Percentiles rank a stretch among this genome's conserved stretches.
Conservation (phyloP, 75 land plant genomes). For the Cryptomeria japonica region DNA sequence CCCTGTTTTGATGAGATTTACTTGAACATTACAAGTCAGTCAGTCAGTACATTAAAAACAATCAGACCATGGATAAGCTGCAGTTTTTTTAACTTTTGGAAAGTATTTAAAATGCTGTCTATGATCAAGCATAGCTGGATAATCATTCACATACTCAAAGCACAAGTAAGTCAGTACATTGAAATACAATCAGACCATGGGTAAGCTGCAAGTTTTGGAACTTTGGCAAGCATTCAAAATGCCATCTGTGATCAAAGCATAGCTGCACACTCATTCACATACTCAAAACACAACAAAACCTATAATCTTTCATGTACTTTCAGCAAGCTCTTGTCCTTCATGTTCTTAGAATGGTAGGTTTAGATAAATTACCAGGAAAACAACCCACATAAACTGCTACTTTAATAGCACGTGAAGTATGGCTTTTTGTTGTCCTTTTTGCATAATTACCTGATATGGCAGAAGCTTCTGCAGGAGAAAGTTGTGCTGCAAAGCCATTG, state of each 20-base stretch:
- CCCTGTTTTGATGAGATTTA: neutral
- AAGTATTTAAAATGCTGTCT: no score
- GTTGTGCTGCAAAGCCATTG: conserved; percentile 79
- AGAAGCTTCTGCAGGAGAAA: conserved; percentile 57
- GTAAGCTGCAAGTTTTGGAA: no score
- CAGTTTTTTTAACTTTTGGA: no score
- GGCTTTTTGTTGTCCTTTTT: neutral
- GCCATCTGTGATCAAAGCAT: neutral
- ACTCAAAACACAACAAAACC: neutral
- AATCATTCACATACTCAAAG: no score
- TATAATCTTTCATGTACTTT: neutral
- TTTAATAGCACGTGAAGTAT: neutral
- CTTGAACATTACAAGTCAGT: neutral
- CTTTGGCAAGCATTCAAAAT: no score
- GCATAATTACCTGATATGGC: conserved; percentile 42
- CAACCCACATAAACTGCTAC: neutral
- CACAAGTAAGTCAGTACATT: no score
- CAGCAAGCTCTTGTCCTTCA: neutral
- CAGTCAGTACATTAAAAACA: no score
- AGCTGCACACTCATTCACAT: neutral
- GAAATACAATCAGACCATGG: no score
- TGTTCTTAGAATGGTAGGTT: neutral
- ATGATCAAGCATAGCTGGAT: no score
- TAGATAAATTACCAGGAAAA: neutral
- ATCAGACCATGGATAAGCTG: no score